These are phyloP conservation scores for Blepharisma undulans DNA, from an alignment of 169 alveolate species.

Conservation along the genomic window DNA sequence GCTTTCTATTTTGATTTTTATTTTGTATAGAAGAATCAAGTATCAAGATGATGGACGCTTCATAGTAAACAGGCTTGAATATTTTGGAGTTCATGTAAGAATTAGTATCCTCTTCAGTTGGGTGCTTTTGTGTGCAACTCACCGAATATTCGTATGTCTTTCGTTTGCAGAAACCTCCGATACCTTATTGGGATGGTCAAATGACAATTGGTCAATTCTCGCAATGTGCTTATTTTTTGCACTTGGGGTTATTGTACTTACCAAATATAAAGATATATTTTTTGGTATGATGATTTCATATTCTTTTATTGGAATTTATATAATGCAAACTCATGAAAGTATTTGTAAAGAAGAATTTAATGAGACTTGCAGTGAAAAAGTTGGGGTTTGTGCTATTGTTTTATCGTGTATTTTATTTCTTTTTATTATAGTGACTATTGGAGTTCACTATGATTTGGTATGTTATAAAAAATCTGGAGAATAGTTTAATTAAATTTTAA, in stretches of 20 bases:
- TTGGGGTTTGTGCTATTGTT: background rate
- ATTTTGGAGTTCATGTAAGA: background rate
- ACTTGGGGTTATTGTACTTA: background rate
- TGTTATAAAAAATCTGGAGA: background rate
- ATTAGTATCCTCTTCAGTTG: conserved; percentile 4
- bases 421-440: background rate
- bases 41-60: conserved; percentile 25
- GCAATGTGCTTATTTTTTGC: background rate
- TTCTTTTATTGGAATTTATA: conserved; percentile 8
- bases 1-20: background rate
- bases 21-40: conserved; percentile 2
- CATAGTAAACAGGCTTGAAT: background rate
- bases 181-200: conserved; percentile 8
- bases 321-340: background rate
- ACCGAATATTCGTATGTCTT: background rate
- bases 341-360: background rate
- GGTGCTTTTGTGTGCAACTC: background rate
- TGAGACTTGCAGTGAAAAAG: background rate
- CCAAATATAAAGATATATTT: background rate
- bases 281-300: background rate
- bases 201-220: background rate
- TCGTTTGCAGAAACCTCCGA: background rate
- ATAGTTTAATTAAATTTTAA: background rate
- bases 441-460: background rate
- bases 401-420: background rate